Conservation (phyloP, 129 eudicot species). For the Chrysanthemum seticuspe region DNA sequence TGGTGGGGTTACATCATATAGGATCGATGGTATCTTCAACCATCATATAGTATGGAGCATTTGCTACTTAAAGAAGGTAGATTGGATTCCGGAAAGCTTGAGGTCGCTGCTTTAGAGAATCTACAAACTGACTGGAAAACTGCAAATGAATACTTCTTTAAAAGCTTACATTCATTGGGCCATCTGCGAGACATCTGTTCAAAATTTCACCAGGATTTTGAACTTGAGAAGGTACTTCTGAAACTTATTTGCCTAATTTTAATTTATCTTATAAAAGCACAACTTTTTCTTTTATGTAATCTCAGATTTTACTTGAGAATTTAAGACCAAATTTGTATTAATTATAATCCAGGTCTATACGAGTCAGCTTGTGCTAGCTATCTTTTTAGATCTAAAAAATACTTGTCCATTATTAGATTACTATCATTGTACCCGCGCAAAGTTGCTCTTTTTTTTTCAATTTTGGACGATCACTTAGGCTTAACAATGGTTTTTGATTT, state of each 20-base stretch:
- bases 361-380: too few relatives aligned
- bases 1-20: conserved; percentile 25
- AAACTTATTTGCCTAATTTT: neutral
- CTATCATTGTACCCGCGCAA: too few relatives aligned
- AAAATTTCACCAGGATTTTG: conserved; percentile 77
- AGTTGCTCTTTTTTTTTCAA: too few relatives aligned
- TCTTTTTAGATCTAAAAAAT: too few relatives aligned
- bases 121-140: conserved; percentile 61
- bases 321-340: neutral
- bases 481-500: neutral
- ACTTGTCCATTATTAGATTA: too few relatives aligned
- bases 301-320: neutral
- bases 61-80: conserved; percentile 53
- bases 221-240: conserved; percentile 59
- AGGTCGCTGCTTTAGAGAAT: conserved; percentile 25
- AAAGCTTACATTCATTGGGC: conserved; percentile 68
- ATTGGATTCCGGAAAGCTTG: conserved; percentile 31
- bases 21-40: conserved; percentile 80
- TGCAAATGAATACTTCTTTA: conserved; percentile 81
- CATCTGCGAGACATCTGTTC: conserved; percentile 57
- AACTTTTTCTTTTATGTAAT: neutral
- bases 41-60: conserved; percentile 72
- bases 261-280: neutral
- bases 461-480: too few relatives aligned
- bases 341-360: too few relatives aligned